These are phyloP conservation scores for Heracleum sosnowskyi DNA, from an alignment of 129 eudicot genomes.

Conservation along the genomic window DNA sequence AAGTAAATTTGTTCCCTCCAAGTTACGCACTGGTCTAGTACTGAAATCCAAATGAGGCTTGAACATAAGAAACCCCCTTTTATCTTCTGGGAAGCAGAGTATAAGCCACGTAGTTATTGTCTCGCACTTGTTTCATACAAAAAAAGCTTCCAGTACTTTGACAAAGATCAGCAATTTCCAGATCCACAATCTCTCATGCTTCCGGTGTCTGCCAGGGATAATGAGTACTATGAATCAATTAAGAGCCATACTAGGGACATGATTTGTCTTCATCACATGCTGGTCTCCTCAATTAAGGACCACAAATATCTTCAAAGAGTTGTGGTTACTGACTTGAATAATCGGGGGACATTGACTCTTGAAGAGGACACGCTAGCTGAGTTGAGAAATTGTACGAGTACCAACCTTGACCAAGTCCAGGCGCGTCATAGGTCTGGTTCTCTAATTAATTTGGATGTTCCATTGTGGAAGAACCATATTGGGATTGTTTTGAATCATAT, in stretches of 20 bases:
- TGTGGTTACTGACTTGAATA: neutral
- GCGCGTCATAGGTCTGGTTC: neutral
- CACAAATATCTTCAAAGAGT: neutral
- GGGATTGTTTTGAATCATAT: neutral
- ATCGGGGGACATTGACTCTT: neutral
- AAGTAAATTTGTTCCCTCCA: neutral
- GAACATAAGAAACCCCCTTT: neutral
- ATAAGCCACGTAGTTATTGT: neutral
- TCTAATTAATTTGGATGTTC: neutral
- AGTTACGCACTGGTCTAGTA: neutral
- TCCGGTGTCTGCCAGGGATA: neutral
- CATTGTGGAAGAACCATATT: neutral
- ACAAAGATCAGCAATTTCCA: neutral
- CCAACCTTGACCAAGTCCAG: neutral
- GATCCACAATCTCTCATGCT: neutral
- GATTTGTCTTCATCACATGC: neutral
- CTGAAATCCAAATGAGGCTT: neutral
- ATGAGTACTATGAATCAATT: neutral
- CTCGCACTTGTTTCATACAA: neutral
- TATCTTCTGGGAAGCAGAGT: neutral
- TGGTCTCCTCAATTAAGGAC: neutral
- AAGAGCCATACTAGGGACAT: neutral
- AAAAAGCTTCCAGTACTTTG: neutral
- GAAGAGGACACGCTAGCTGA: neutral
- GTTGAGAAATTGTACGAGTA: neutral